These are phyloP conservation scores for Withania somnifera DNA, from an alignment of 305 asterid genomes.

Conservation along the genomic window DNA sequence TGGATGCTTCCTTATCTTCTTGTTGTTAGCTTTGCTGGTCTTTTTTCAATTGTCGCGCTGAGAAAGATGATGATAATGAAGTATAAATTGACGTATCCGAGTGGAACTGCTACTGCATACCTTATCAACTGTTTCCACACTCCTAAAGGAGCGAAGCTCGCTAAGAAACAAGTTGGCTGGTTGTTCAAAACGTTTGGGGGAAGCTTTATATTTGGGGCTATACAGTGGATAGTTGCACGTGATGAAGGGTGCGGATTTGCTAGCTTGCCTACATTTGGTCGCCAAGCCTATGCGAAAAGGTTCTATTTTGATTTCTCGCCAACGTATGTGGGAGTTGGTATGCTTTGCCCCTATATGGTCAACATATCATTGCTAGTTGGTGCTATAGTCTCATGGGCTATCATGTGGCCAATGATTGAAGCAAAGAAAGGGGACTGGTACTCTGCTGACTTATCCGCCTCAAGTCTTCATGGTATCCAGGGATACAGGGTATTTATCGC, in stretches of 20 bases:
- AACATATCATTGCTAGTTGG: conserved; percentile 2
- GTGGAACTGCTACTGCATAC: conserved; percentile 31
- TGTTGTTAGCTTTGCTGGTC: conserved; percentile 15
- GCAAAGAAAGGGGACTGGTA: conserved; percentile 10
- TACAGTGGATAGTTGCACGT: conserved; percentile 2
- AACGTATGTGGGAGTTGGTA: conserved; percentile 7
- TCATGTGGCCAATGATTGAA: conserved; percentile 8
- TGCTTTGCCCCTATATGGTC: conserved; percentile 9
- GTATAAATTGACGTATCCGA: conserved; percentile 23
- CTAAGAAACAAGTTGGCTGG: conserved; percentile 4
- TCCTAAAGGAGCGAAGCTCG: conserved; percentile 24
- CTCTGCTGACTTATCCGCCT: background rate
- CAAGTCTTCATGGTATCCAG: conserved; percentile 9
- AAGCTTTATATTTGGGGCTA: background rate
- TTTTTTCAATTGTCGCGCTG: conserved; percentile 14
- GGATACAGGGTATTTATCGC: conserved; percentile 16
- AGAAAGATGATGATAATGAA: conserved; percentile 14
- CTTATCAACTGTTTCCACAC: conserved; percentile 33
- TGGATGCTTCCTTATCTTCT: conserved; percentile 21
- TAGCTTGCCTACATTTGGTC: conserved; percentile 4
- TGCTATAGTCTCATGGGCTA: conserved; percentile 3
- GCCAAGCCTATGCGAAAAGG: background rate
- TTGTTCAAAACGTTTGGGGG: background rate
- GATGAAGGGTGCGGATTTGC: background rate
- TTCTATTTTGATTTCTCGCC: conserved; percentile 6